Conservation (phyloP, 805 yeast genomes). For the Vanderwaltozyma yarrowii region DNA sequence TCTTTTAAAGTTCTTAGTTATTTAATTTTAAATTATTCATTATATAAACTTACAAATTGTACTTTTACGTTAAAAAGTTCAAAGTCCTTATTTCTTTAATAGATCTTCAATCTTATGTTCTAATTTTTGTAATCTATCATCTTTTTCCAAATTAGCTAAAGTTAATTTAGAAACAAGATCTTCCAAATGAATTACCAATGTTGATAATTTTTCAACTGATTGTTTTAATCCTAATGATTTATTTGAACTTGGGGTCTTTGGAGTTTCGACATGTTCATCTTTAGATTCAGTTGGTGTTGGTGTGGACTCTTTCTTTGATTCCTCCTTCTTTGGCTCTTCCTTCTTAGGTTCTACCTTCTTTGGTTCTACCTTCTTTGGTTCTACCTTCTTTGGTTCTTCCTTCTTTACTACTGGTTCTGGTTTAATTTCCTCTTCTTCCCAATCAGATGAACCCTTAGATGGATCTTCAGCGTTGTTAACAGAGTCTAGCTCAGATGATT, state of each 20-base stretch:
- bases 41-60: neutral
- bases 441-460: conserved; percentile 22
- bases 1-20: too few species aligned
- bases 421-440: conserved; percentile 23
- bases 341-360: conserved; percentile 19
- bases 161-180: conserved; percentile 41
- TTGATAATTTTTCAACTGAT: conserved; percentile 57
- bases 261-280: conserved; percentile 4
- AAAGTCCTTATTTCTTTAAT: conserved; percentile 20
- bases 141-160: conserved; percentile 51
- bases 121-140: conserved; percentile 44
- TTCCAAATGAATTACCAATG: conserved; percentile 49
- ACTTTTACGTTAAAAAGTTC: neutral
- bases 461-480: conserved; percentile 29
- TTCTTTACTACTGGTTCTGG: conserved; percentile 6
- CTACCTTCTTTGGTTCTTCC: conserved; percentile 5
- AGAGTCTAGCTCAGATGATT: conserved; percentile 22
- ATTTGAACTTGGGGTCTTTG: conserved; percentile 7
- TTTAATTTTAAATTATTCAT: neutral
- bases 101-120: conserved; percentile 54
- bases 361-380: conserved; percentile 8
- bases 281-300: conserved; percentile 11
- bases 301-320: conserved; percentile 6
- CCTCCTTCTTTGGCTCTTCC: conserved; percentile 6
- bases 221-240: conserved; percentile 59